Base-by-base conservation (phyloP, 208 protist species). In the Leishmania tarentolae region DNA sequence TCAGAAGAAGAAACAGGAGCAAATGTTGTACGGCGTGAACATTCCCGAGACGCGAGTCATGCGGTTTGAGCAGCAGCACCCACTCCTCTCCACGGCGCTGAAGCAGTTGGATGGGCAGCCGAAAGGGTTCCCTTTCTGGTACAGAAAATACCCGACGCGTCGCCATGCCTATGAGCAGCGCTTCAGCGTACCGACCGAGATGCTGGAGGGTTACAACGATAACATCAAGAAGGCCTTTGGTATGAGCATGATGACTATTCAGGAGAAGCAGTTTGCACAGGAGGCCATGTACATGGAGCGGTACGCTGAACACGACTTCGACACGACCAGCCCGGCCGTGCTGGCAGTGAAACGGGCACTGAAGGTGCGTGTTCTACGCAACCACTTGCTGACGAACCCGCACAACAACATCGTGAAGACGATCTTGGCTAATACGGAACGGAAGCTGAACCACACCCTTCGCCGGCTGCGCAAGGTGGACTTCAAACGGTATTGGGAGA, bases 371-470 rank as follows among this genome's bases (percentile, higher is more conserved):
- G 81, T 92, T 1, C 80, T 98, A 70, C 93, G 95, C 70, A 98
- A 98, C 80, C 95, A 98, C 79, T 83, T 98, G 17, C 85, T 98
- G 40, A 97, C 93, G 13, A 98, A 98, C 82, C 95, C 95, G 19
- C 93, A 98, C 84, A 98, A 98, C 84, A 97, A 98, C 81, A 95
- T 98, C 77, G 88, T 95, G 57, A 98, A 98, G 87, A 92, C 88
- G 5, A 82, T 97, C 21, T 85, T 98, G 5, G 86, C 87, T 8
- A 92, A 90, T 75, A 96, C 88, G 47, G 93, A 98, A 84, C 87
- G 83, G 42, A 92, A 91, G 82, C 93, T 98, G 21, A 90, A 91
- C 40, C 89, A 94, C 82, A 83, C 91, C 9, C 88, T 98, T 70
- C 95, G 95, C 24, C 91, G 87, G 28, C 87, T 97, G 71, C 92